phyloP scores from a whole-genome alignment of 352 stramenopile species.

The Pythium dissimile region DNA sequence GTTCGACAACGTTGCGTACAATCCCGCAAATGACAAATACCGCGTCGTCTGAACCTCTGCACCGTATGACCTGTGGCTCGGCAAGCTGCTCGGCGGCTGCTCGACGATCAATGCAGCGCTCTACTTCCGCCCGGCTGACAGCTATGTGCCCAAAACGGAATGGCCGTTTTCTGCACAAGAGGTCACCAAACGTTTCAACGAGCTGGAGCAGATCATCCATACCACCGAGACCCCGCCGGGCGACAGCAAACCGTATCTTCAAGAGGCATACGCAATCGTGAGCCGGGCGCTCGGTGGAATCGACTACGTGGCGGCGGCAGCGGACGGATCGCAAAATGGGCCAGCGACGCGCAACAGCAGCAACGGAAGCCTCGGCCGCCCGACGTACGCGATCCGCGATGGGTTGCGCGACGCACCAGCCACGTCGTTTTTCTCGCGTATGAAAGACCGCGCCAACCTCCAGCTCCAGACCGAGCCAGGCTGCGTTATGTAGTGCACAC shows the following conservation, averaged over 20 bases:
- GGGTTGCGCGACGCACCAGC: constrained; percentile 49
- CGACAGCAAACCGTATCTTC: constrained; percentile 40
- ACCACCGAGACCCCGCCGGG: constrained; percentile 42
- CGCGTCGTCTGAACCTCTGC: constrained; percentile 43
- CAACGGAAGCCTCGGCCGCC: constrained; percentile 47
- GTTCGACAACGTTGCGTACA: constrained; percentile 34
- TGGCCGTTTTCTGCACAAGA: constrained; percentile 52
- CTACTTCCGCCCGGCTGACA: constrained; percentile 63
- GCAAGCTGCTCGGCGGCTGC: constrained; percentile 76
- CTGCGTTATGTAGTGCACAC: constrained; percentile 48
- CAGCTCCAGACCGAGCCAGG: constrained; percentile 28
- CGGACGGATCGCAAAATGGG: constrained; percentile 40
- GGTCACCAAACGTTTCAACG: constrained; percentile 60
- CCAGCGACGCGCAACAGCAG: constrained; percentile 45
- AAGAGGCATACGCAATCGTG: constrained; percentile 52
- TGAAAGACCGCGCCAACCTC: neutral
- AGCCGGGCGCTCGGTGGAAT: constrained; percentile 27
- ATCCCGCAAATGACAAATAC: constrained; percentile 39
- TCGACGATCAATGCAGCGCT: constrained; percentile 82
- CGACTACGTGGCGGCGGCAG: constrained; percentile 38
- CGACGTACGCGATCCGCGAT: constrained; percentile 48
- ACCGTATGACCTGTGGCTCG: constrained; percentile 53
- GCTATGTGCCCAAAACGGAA: constrained; percentile 33
- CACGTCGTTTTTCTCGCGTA: constrained; percentile 34
- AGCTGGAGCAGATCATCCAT: constrained; percentile 41